phyloP scores from a whole-genome alignment of 441 rosid genomes.

The Eugenia klotzschiana region DNA sequence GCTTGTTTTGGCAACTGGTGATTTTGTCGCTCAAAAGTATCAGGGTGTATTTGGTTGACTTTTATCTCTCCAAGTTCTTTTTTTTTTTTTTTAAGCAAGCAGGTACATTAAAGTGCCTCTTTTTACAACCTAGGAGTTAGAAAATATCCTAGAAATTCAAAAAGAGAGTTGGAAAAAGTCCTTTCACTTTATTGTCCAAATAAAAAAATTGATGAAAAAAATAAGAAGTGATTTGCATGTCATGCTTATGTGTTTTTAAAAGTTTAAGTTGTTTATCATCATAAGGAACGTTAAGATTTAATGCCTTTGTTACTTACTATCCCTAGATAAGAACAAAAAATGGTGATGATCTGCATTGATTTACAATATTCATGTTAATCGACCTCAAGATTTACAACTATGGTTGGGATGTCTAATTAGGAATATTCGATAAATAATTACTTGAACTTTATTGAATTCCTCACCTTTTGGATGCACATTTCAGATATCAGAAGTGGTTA shows the following conservation, averaged over 20 bases:
- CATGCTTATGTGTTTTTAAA: not conserved
- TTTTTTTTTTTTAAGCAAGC: not conserved
- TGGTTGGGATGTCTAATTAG: not conserved
- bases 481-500: slow-evolving; percentile 33
- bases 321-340: not conserved
- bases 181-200: not conserved
- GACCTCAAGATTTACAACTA: not conserved
- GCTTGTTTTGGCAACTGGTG: not conserved
- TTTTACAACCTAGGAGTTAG: not conserved
- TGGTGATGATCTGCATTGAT: not conserved
- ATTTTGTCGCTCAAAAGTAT: not conserved
- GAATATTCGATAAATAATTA: not conserved
- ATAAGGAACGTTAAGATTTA: not conserved
- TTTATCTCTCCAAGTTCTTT: not conserved
- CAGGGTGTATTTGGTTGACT: not conserved
- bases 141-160: not conserved
- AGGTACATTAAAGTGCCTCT: not conserved
- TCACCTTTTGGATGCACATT: not conserved
- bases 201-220: not conserved
- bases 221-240: not conserved
- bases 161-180: not conserved
- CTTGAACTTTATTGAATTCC: not conserved
- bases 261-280: not conserved
- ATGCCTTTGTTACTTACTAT: not conserved
- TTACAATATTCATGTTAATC: not conserved